These are phyloP conservation scores for Saitozyma sp. DNA, from an alignment of 768 basidiomycete species.

Conservation along the genomic window DNA sequence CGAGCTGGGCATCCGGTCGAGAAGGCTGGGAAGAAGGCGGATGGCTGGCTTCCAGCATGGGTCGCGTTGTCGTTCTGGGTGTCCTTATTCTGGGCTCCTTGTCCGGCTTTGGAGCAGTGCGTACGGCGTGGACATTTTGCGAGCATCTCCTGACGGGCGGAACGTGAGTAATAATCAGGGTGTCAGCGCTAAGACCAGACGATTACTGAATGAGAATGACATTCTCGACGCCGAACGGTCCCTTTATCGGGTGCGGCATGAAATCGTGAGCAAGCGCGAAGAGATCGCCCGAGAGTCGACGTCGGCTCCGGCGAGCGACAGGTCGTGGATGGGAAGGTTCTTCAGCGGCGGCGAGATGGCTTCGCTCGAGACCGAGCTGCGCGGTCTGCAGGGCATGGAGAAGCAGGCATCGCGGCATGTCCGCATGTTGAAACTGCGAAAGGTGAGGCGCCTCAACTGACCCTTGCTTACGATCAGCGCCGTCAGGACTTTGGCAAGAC, in stretches of 20 bases:
- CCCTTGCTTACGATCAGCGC: constrained; percentile 20
- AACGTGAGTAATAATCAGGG: constrained; percentile 8
- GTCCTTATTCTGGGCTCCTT: constrained; percentile 41
- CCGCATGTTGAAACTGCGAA: background rate
- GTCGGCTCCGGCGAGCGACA: constrained; percentile 5
- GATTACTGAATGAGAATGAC: constrained; percentile 39
- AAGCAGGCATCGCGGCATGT: constrained; percentile 40
- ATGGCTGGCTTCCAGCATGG: constrained; percentile 48
- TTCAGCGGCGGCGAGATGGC: constrained; percentile 37
- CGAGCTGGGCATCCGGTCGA: background rate
- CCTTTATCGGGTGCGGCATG: constrained; percentile 46
- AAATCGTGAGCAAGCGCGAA: constrained; percentile 38
- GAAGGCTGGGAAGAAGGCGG: constrained; percentile 44
- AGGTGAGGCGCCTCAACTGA: background rate
- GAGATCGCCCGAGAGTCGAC: constrained; percentile 6
- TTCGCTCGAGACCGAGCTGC: constrained; percentile 25
- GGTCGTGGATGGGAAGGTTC: constrained; percentile 43
- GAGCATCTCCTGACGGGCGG: constrained; percentile 26
- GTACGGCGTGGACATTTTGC: constrained; percentile 48
- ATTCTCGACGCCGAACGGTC: constrained; percentile 46
- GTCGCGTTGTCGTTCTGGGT: constrained; percentile 47
- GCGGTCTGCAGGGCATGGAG: constrained; percentile 46
- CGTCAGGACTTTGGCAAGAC: constrained; percentile 47
- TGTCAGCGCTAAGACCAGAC: constrained; percentile 19
- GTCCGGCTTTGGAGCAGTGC: constrained; percentile 49